These are phyloP conservation scores for Betula pendula DNA, from an alignment of 306 rosid genomes.

Conservation along the genomic window DNA sequence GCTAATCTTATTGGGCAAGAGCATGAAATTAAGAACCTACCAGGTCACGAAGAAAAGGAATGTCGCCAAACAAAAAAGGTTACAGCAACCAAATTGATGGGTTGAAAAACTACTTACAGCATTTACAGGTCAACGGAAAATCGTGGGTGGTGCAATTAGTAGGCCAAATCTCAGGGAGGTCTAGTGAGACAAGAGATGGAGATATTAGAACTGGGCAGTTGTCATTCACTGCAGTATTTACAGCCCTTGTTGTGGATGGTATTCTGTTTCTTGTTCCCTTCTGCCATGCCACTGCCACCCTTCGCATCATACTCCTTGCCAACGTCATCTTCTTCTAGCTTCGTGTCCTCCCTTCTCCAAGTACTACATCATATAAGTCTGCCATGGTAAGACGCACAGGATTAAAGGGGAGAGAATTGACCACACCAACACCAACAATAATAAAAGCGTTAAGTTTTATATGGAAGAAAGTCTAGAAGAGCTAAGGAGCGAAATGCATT, in stretches of 20 bases:
- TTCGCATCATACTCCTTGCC: constrained; percentile 35
- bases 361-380: neutral
- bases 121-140: constrained; percentile 30
- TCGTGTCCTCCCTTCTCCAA: neutral
- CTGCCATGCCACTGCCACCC: constrained; percentile 41
- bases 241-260: constrained; percentile 37
- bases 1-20: neutral
- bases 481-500: neutral
- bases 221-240: constrained; percentile 32
- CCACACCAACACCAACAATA: neutral
- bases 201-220: constrained; percentile 52
- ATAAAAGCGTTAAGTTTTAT: neutral
- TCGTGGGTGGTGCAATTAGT: constrained; percentile 32
- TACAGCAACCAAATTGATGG: neutral
- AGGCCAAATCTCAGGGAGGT: constrained; percentile 74
- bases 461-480: neutral
- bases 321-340: constrained; percentile 16
- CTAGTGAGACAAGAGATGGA: constrained; percentile 73
- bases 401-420: neutral
- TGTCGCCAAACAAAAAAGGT: neutral
- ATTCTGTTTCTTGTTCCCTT: constrained; percentile 36
- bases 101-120: constrained; percentile 39
- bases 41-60: neutral
- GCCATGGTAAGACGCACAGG: neutral
- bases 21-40: neutral